A percentile compares a stretch with the other conserved stretches of the same genome.
Evolutionary conservation across 2,329 filamentous ascomycete species (phyloP).

Genomic region (Sporothrix sp.): DNA sequence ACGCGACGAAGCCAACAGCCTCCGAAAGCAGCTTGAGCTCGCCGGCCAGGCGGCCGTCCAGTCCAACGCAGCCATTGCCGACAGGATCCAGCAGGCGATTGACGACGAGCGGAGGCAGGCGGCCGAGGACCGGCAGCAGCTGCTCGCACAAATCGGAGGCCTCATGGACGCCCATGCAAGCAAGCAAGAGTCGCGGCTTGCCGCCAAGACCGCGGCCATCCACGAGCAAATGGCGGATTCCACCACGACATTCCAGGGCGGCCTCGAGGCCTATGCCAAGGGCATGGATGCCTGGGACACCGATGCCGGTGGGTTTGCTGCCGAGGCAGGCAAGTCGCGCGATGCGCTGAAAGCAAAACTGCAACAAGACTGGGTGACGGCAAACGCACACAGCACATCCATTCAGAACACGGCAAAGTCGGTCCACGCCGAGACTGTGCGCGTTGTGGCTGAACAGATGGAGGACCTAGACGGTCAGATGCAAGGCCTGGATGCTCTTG

Average conservation of each 20-base stretch:
- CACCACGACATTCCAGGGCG: slow-evolving; percentile 54
- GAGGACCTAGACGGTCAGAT: slow-evolving; percentile 81
- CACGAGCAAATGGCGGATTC: slow-evolving; percentile 56
- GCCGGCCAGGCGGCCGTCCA: slow-evolving; percentile 60
- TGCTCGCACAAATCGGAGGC: slow-evolving; percentile 68
- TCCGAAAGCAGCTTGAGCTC: slow-evolving; percentile 61
- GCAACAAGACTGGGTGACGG: slow-evolving; percentile 75
- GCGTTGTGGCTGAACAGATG: slow-evolving; percentile 83
- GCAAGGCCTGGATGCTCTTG: slow-evolving; percentile 81
- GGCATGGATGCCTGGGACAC: slow-evolving; percentile 67
- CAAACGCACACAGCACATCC: slow-evolving; percentile 69
- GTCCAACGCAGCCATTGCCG: slow-evolving; percentile 57
- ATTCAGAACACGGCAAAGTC: slow-evolving; percentile 77
- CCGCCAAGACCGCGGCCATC: slow-evolving; percentile 51
- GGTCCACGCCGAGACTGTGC: slow-evolving; percentile 82
- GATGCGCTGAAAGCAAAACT: slow-evolving; percentile 73
- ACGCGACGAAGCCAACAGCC: slow-evolving; percentile 61
- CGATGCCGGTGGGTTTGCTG: slow-evolving; percentile 58
- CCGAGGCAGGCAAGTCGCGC: slow-evolving; percentile 61
- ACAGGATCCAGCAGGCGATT: slow-evolving; percentile 57
- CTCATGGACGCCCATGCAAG: slow-evolving; percentile 68
- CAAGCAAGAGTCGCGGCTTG: slow-evolving; percentile 61
- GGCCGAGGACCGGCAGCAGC: slow-evolving; percentile 59
- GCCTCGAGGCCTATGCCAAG: slow-evolving; percentile 54
- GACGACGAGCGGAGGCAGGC: slow-evolving; percentile 67